phyloP scores from a whole-genome alignment of 2,329 filamentous ascomycete species.

The Aspergillus melleus region DNA sequence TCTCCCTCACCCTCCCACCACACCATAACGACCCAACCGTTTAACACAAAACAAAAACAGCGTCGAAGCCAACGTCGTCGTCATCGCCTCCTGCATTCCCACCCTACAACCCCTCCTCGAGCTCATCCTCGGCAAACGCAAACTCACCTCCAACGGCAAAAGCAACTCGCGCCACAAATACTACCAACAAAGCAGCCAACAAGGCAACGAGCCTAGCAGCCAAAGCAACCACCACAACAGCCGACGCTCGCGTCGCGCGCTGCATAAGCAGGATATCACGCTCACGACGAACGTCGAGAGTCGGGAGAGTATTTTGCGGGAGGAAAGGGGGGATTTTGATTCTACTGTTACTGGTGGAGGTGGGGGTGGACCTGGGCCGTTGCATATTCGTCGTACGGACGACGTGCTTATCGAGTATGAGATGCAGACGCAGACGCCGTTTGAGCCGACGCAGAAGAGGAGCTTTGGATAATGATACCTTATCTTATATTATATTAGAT shows the following conservation, averaged over 20 bases:
- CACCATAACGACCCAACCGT: neutral
- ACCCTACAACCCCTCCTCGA: slow-evolving; percentile 35
- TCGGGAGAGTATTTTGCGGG: slow-evolving; percentile 19
- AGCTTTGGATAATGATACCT: neutral
- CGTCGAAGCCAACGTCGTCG: slow-evolving; percentile 33
- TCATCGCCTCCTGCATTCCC: slow-evolving; percentile 37
- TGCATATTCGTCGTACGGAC: slow-evolving; percentile 24
- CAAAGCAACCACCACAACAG: slow-evolving; percentile 1
- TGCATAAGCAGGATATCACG: neutral
- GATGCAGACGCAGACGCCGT: slow-evolving; percentile 4
- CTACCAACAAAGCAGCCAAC: slow-evolving; percentile 3
- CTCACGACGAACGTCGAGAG: slow-evolving; percentile 10
- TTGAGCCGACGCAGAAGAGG: neutral
- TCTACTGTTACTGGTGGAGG: neutral
- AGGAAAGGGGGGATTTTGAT: neutral
- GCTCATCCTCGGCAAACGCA: slow-evolving; percentile 16
- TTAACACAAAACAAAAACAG: slow-evolving; percentile 11
- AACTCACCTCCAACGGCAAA: neutral
- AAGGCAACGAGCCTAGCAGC: neutral
- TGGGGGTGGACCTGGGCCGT: neutral
- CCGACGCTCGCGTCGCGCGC: neutral
- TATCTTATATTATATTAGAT: neutral
- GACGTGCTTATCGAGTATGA: slow-evolving; percentile 23
- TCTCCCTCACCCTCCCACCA: too few species aligned
- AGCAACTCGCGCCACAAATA: slow-evolving; percentile 8